Base-by-base conservation (phyloP, 2,329 filamentous ascomycete species). In the Aspergillus novofumigatus region DNA sequence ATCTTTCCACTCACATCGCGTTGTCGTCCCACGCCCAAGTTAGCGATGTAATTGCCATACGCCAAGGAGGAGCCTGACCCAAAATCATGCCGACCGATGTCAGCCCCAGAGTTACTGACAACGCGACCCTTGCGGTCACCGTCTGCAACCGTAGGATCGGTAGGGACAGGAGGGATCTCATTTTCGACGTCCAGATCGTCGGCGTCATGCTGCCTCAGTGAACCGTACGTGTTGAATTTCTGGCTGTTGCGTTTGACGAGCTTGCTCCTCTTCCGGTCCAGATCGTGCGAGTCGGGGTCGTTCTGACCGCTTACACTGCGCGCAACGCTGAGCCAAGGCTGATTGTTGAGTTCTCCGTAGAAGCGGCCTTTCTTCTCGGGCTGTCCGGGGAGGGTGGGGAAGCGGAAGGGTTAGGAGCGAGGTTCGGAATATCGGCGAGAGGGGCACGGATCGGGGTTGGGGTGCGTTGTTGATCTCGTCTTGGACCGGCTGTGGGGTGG, bases 1-100 rank as follows among this genome's bases (percentile, higher is more conserved):
- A 78, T 64, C 55, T 79, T 79, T 2, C 77, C 77, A 56, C 77
- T 79, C 20, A 80, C 77, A 54, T 80, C 77, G 44, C 77, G 70
- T 53, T 77, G 67, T 54, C 77, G 68, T n/a, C 76, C 77, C 38
- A 79, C 76, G 1, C 77, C 77, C 4, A 77, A 59, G 1, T 71
- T 72, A 2, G 75, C 74, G 47, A 77, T 75, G 54, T 77, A 77
- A 58, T 69, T 75, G 21, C 75, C 73, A 51, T 77, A 77, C 0
- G 72, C 76, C 32, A 73, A 49, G 3, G 70, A 65, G 1, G 73
- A 66, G 21, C 67, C 67, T 42, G 67, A 64, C 7, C 68, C 71
- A 8, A 63, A 23, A 26, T 47, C 58, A 3, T 62, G 57, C 17
- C 64, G 59, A 28, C 65, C 64, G 35, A 74, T 65, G 53, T 77